Conservation (phyloP, 2,329 filamentous ascomycete species). For the Apiospora marii region DNA sequence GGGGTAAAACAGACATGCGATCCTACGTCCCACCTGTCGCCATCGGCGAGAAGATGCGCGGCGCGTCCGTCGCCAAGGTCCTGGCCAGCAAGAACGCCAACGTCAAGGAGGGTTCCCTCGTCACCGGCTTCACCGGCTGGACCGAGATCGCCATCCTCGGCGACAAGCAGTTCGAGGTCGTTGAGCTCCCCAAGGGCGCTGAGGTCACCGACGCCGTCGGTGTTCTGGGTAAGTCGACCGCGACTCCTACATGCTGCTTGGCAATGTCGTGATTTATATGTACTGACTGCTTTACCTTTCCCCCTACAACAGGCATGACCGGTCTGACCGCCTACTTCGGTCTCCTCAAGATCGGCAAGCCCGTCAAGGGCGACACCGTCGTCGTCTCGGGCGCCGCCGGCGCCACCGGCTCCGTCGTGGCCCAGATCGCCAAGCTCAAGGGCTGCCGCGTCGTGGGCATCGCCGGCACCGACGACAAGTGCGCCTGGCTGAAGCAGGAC, state of each 20-base stretch:
- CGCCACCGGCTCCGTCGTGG: constrained; percentile 83
- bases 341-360: constrained; percentile 75
- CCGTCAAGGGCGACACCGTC: constrained; percentile 80
- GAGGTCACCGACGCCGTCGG: constrained; percentile 67
- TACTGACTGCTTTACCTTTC: background rate
- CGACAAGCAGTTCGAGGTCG: constrained; percentile 57
- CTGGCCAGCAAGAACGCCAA: constrained; percentile 64
- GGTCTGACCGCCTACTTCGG: constrained; percentile 60
- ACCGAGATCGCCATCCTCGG: constrained; percentile 68
- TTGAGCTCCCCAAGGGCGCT: constrained; percentile 50
- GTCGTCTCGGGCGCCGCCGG: constrained; percentile 83
- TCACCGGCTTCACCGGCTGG: constrained; percentile 67
- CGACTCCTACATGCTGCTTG: no score
- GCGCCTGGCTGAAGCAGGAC: constrained; percentile 67
- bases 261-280: no score
- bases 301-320: constrained; percentile 49
- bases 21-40: constrained; percentile 75
- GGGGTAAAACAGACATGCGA: constrained; percentile 47
- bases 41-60: constrained; percentile 74
- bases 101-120: constrained; percentile 65
- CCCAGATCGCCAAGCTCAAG: constrained; percentile 83
- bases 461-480: constrained; percentile 81
- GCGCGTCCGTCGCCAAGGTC: constrained; percentile 65
- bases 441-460: constrained; percentile 82
- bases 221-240: constrained; percentile 52